Conservation (phyloP, 305 asterid genomes). For the Plantago lanceolata region DNA sequence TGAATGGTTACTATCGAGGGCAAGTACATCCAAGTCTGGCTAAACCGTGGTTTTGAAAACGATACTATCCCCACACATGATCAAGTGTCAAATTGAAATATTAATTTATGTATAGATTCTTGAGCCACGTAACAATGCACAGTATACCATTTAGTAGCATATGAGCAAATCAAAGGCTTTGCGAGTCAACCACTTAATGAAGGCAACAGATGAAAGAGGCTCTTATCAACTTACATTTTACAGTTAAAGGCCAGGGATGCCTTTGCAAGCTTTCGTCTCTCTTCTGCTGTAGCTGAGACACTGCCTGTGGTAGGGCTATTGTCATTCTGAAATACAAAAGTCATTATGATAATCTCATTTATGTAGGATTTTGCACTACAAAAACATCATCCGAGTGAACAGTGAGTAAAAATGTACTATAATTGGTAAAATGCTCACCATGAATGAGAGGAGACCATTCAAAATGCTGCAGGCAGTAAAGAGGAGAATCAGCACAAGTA, state of each 20-base stretch:
- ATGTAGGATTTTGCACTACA: conserved; percentile 1
- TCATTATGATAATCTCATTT: conserved; percentile 10
- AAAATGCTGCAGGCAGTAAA: conserved; percentile 66
- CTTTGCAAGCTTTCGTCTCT: conserved; percentile 78
- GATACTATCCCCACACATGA: no score
- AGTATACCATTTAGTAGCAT: not conserved
- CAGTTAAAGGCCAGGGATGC: conserved; percentile 85
- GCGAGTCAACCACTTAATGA: conserved; percentile 9
- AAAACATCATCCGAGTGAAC: conserved; percentile 10
- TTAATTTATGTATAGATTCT: not conserved
- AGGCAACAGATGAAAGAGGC: conserved; percentile 15
- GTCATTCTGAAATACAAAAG: conserved; percentile 61
- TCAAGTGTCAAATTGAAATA: not conserved
- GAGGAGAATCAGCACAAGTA: conserved; percentile 26
- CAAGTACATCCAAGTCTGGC: no score
- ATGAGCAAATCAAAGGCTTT: not conserved
- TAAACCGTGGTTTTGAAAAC: not conserved
- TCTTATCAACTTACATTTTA: conserved; percentile 59
- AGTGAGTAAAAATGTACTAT: not conserved
- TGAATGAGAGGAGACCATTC: conserved; percentile 92
- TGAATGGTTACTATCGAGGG: no score
- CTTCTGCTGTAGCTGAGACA: conserved; percentile 73
- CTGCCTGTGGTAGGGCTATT: conserved; percentile 92
- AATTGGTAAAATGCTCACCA: conserved; percentile 53
- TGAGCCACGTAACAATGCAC: not conserved